Evolutionary conservation across 345 rosid genomes (phyloP).

Genomic region (Erucastrum elatum): DNA sequence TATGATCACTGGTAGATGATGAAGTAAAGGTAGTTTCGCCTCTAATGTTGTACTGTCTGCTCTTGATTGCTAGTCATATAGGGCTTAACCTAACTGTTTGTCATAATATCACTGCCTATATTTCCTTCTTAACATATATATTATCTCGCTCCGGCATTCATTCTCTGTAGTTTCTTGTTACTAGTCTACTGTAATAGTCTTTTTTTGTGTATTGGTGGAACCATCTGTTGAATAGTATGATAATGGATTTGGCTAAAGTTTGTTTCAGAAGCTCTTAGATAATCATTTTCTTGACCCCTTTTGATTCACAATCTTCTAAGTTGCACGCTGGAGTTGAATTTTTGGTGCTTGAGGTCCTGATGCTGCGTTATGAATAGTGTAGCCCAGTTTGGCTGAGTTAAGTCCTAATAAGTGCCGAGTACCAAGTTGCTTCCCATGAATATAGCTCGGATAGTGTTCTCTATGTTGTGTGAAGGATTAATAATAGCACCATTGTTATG

Average conservation of each 20-base stretch:
- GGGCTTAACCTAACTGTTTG: constrained; percentile 28
- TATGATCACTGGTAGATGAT: constrained; percentile 98
- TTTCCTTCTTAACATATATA: not conserved
- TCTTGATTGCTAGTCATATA: constrained; percentile 40
- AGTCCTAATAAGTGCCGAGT: not conserved
- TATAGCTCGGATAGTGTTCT: not conserved
- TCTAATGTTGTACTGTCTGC: constrained; percentile 42
- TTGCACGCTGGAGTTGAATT: not conserved
- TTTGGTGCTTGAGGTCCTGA: not conserved
- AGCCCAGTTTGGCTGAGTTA: not conserved
- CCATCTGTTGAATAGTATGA: not conserved
- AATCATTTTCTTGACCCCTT: not conserved
- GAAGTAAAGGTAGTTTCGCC: constrained; percentile 98
- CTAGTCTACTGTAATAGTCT: not conserved
- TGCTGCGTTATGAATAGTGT: not conserved
- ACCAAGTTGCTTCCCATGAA: not conserved
- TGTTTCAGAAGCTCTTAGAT: constrained; percentile 2
- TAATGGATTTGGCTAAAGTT: not conserved
- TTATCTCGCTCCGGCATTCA: not conserved
- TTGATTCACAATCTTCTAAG: not conserved
- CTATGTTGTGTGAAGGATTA: not conserved
- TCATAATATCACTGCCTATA: constrained; percentile 24
- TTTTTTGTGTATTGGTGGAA: not conserved
- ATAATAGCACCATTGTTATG: not conserved
- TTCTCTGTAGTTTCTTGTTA: not conserved